A percentile compares a stretch with the other conserved stretches of the same genome.
phyloP scores from a whole-genome alignment of 1,284 basidiomycete species.

The Rhodotorula mucilaginosa region DNA sequence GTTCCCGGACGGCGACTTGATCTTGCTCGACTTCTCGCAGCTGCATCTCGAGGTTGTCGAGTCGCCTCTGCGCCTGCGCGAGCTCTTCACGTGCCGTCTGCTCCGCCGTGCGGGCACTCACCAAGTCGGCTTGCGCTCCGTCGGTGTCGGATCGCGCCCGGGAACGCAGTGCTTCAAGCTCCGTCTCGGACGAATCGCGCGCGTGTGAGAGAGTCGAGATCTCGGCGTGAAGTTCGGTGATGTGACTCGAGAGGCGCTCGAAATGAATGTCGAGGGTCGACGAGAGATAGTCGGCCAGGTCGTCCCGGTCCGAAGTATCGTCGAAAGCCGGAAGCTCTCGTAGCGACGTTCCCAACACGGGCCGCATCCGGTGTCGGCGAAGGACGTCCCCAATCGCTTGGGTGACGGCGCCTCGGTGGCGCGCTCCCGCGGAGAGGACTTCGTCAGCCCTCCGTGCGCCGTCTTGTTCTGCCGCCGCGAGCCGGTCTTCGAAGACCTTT shows the following conservation, averaged over 20 bases:
- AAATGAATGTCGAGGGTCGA: conserved; percentile 32
- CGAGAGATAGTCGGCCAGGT: conserved; percentile 26
- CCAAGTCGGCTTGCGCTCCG: conserved; percentile 1
- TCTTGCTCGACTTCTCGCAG: conserved; percentile 9
- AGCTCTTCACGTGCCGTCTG: conserved; percentile 13
- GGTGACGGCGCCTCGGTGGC: not conserved
- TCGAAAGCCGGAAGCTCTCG: conserved; percentile 23
- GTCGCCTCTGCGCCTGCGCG: not conserved
- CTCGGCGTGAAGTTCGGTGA: conserved; percentile 4
- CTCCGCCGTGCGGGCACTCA: not conserved
- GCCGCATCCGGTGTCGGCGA: conserved; percentile 28
- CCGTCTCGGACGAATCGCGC: not conserved
- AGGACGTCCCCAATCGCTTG: conserved; percentile 36
- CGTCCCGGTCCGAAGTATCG: conserved; percentile 18
- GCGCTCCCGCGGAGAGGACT: not conserved
- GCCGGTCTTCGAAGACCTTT: not conserved
- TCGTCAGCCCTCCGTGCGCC: not conserved
- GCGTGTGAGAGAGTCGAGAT: conserved; percentile 1
- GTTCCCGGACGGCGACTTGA: not conserved
- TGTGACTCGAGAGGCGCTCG: conserved; percentile 16
- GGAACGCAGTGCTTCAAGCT: not conserved
- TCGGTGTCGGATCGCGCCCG: not conserved
- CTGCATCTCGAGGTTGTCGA: conserved; percentile 8
- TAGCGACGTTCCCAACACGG: conserved; percentile 14
- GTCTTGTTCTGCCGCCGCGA: not conserved